Conservation (phyloP, 2,329 filamentous ascomycete genomes). For the Apiospora malaysiana region DNA sequence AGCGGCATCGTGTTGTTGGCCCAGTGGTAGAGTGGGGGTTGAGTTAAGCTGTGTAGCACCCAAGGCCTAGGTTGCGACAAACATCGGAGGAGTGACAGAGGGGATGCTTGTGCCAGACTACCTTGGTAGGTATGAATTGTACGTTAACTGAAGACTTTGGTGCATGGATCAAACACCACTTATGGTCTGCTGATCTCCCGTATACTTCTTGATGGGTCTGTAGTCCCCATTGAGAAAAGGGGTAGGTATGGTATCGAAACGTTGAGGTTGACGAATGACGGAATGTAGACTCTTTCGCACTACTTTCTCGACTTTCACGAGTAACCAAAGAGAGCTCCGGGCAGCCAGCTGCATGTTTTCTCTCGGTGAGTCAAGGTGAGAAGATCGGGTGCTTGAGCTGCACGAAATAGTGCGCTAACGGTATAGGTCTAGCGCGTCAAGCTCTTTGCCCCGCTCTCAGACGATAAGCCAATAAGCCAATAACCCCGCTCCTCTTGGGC, state of each 20-base stretch:
- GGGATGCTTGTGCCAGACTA: not conserved
- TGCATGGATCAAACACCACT: not conserved
- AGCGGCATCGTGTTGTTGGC: conserved; percentile 37
- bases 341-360: not conserved
- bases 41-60: not conserved
- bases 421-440: not conserved
- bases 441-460: not conserved
- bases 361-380: conserved; percentile 15
- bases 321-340: not conserved
- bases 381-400: not conserved
- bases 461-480: conserved; percentile 4
- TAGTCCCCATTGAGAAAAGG: not conserved
- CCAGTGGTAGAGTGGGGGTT: not conserved
- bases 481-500: conserved; percentile 2
- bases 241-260: not conserved
- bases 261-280: not conserved
- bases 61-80: not conserved
- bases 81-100: not conserved
- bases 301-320: no score
- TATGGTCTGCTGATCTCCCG: not conserved
- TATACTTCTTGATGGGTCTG: not conserved
- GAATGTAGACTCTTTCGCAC: not conserved
- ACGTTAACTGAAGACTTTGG: not conserved
- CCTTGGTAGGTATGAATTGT: no score
- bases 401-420: not conserved